Evolutionary conservation across 2,329 filamentous ascomycete species (phyloP), one percentile per base, ranked within the genome.

Genomic region (Metarhizium album): DNA sequence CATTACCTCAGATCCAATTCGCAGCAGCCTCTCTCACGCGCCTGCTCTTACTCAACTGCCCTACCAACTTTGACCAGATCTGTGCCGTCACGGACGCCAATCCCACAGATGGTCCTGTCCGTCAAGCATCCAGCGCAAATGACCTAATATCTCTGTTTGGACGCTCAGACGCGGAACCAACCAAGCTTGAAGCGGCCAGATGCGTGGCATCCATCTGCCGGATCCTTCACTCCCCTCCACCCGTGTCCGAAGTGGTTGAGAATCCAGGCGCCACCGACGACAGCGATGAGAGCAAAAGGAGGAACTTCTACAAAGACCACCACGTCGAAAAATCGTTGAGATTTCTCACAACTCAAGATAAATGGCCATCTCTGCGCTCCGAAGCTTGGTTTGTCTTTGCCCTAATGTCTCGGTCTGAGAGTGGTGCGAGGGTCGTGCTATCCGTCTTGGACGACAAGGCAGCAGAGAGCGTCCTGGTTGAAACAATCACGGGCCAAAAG

Each of bases 331-430:
- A 65, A 7, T 66, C 72, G 0, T 67, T 84, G 6, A 60, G 70
- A 1, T 78, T 74, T 56, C 70, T 84, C 24, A 67, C 81, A 23
- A 73, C 69, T 2, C 80, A 84, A 58, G 66, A 63, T 3, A 81
- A 79, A 55, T 84, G 79, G 71, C 76, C 79, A 0, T 69, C 75
- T 2, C 67, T 84, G 2, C 71, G 77, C 18, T 80, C 78, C 38
- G 81, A 84, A 59, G 72, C 75, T 2, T 79, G 80, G 74, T 83
- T 84, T 54, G 73, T 81, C 5, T 71, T 82, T 48, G 81, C 81
- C 2, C 70, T 84, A 33, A 78, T 83, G 72, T 73, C 74, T 40
- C 71, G 78, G 27, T 72, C 74, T 2, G 51, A 59, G 1, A 73
- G 76, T 35, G 78, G 79, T 7, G 73, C 75, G 2, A 58, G 62